Evolutionary conservation across 169 alveolate genomes (phyloP), one percentile per base, ranked within the genome.

Genomic region (Ichthyophthirius multifiliis): DNA sequence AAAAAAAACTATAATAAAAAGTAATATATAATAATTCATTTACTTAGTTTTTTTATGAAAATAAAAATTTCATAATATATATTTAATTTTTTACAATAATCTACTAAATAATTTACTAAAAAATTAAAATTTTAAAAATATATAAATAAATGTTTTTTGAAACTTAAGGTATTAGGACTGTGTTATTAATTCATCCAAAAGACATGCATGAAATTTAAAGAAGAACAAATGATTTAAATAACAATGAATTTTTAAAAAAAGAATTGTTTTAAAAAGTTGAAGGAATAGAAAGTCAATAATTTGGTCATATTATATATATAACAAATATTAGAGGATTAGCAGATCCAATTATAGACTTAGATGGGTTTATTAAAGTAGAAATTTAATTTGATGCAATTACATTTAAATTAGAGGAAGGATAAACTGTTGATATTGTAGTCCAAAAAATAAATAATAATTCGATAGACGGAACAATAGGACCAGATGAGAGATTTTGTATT

Each of bases 341-440:
- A n/a, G 31, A 55, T 2, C 71, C 71, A 2, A 27, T 55, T 13
- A 55, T 55, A 27, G 71, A 55, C 31, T 55, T 27, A 13, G 71
- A 55, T 55, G 71, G 71, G 23, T 55, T 55, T 27, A 55, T 55
- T 55, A 55, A 55, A 55, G 71, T 55, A 10, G 71, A 55, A 7
- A 55, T 55, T 10, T 55, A 55, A 7, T 55, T 55, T 55, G 71
- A 55, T 55, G 71, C 71, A 0, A 12, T 55, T 10, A 55, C 39
- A 27, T 55, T 55, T 55, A 55, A 55, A 16, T 39, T 39, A 20
- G 9, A 55, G 31, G 23, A 15, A 15, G 31, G 31, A 20, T 34
- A 55, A 55, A 27, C 23, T 55, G 31, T 55, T 55, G 71, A 55
- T 55, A 55, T 55, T 23, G 12, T 27, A 55, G 31, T 55, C 12